Evolutionary conservation across 1,284 basidiomycete species (phyloP).

Genomic region (Puccinia hordei): DNA sequence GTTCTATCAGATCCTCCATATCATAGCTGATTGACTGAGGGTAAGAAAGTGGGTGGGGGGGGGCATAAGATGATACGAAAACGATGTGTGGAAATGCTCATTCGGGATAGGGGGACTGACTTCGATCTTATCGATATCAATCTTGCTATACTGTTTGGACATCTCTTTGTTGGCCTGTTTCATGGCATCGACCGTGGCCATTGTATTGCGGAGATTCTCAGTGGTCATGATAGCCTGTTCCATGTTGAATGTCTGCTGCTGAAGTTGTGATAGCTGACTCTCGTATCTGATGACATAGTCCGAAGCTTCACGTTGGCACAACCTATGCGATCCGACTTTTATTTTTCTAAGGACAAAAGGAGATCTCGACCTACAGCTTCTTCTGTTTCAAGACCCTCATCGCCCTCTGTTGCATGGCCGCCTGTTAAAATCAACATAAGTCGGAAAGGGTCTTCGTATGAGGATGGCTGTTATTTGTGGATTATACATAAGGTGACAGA

Average conservation of each 20-base stretch:
- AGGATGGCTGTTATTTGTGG: background rate
- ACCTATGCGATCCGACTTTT: background rate
- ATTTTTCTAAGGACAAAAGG: background rate
- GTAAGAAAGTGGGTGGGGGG: background rate
- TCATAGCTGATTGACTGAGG: slow-evolving; percentile 85
- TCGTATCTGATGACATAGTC: slow-evolving; percentile 68
- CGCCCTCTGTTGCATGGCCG: slow-evolving; percentile 92
- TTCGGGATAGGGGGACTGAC: slow-evolving; percentile 57
- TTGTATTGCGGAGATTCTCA: slow-evolving; percentile 97
- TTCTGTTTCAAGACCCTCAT: slow-evolving; percentile 92
- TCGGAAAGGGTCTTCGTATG: slow-evolving; percentile 6
- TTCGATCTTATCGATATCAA: slow-evolving; percentile 98
- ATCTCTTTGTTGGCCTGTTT: slow-evolving; percentile 96
- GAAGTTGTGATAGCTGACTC: slow-evolving; percentile 80
- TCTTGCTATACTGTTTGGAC: slow-evolving; percentile 93
- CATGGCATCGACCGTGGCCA: slow-evolving; percentile 99
- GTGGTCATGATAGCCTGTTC: slow-evolving; percentile 93
- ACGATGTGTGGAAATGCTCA: background rate
- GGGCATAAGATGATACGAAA: background rate
- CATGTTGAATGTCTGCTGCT: slow-evolving; percentile 98
- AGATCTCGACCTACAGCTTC: slow-evolving; percentile 65
- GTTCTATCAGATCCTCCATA: slow-evolving; percentile 96
- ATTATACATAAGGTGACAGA: slow-evolving; percentile 59
- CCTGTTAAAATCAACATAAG: slow-evolving; percentile 61
- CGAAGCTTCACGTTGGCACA: background rate